Conservation (phyloP, 805 yeast species). For the Candida dendrica region DNA sequence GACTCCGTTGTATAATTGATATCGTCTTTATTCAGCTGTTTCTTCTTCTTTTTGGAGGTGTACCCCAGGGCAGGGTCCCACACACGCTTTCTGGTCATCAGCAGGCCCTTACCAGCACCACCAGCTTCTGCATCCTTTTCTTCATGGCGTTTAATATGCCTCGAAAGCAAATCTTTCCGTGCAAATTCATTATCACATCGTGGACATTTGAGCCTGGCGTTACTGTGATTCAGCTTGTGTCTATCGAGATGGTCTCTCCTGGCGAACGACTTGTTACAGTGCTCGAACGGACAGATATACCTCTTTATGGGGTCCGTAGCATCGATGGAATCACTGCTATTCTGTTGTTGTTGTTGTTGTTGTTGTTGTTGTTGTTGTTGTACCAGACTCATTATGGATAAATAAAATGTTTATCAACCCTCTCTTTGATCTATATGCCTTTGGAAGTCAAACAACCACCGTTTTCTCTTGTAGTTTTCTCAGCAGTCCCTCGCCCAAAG, state of each 20-base stretch:
- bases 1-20: background rate
- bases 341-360: background rate
- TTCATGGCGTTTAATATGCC: constrained; percentile 1
- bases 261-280: constrained; percentile 27
- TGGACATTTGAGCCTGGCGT: background rate
- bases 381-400: background rate
- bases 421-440: no score
- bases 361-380: background rate
- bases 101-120: constrained; percentile 1
- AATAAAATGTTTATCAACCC: no score
- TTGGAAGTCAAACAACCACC: no score
- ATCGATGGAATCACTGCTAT: background rate
- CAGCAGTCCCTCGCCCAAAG: no score
- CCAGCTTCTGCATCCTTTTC: constrained; percentile 1
- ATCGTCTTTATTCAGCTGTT: background rate
- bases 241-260: constrained; percentile 51
- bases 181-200: constrained; percentile 1
- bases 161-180: background rate
- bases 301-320: background rate
- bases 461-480: no score
- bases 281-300: background rate
- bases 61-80: constrained; percentile 1
- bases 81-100: constrained; percentile 1
- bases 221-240: constrained; percentile 44
- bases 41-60: background rate